Evolutionary conservation across 495 filamentous ascomycete genomes (phyloP).

Genomic region (Xylaria cubensis): DNA sequence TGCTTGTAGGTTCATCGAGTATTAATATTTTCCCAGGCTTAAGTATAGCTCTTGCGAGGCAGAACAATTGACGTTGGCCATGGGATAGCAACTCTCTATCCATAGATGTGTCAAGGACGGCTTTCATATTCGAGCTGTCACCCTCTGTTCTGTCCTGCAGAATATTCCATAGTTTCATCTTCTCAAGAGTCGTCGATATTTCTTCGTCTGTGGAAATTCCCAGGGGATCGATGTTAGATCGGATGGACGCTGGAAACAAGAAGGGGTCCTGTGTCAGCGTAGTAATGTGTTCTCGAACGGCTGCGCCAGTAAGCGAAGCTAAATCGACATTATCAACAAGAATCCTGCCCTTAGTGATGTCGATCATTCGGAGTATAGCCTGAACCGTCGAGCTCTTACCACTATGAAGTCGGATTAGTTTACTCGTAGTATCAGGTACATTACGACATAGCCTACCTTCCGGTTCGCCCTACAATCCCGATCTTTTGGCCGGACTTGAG

Average conservation of each 20-base stretch:
- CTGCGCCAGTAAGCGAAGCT: constrained; percentile 34
- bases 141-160: constrained; percentile 3
- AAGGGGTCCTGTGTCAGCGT: constrained; percentile 54
- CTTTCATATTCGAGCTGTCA: constrained; percentile 39
- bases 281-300: constrained; percentile 43
- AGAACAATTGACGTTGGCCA: constrained; percentile 57
- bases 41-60: constrained; percentile 45
- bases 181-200: constrained; percentile 5
- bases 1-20: constrained; percentile 51
- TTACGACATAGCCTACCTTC: constrained; percentile 39
- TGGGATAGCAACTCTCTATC: constrained; percentile 50
- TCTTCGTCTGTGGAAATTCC: background rate
- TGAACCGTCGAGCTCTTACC: constrained; percentile 49
- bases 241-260: constrained; percentile 48
- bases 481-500: constrained; percentile 49
- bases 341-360: constrained; percentile 43
- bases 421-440: background rate
- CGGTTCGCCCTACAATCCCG: constrained; percentile 55
- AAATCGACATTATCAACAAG: constrained; percentile 52
- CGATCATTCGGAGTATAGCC: constrained; percentile 47
- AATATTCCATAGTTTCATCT: constrained; percentile 14
- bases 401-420: constrained; percentile 32
- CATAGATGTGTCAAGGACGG: constrained; percentile 37
- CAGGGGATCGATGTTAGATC: constrained; percentile 52
- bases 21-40: constrained; percentile 46